Conservation (phyloP, 305 asterid species). For the Rubia occidens region DNA sequence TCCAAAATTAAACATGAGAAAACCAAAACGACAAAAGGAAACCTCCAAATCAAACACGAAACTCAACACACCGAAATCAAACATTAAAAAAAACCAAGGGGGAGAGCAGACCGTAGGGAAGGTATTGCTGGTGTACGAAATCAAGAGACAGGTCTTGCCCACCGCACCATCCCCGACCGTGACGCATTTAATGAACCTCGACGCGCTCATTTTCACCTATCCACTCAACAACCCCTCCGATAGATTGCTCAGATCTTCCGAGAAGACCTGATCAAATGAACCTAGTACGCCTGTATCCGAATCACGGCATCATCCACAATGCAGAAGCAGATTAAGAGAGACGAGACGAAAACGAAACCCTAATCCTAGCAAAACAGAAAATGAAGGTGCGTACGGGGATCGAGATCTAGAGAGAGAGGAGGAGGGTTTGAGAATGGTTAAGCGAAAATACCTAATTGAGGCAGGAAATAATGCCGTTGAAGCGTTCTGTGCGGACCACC, state of each 20-base stretch:
- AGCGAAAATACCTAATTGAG: constrained; percentile 8
- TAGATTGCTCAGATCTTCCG: constrained; percentile 21
- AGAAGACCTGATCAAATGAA: constrained; percentile 21
- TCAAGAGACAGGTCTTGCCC: constrained; percentile 44
- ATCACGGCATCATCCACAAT: constrained; percentile 14
- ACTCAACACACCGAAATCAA: neutral
- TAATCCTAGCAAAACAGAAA: constrained; percentile 25
- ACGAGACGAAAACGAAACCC: constrained; percentile 28
- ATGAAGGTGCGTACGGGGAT: constrained; percentile 29
- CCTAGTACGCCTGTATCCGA: neutral
- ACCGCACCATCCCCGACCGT: constrained; percentile 50
- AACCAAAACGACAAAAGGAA: neutral
- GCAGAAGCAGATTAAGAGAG: neutral
- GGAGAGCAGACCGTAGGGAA: constrained; percentile 32
- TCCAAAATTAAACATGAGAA: neutral
- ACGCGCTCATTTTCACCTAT: constrained; percentile 33
- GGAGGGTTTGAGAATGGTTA: neutral
- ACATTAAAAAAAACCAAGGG: neutral
- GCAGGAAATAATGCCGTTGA: constrained; percentile 42
- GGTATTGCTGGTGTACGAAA: constrained; percentile 44
- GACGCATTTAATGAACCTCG: constrained; percentile 45
- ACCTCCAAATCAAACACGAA: neutral
- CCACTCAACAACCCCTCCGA: constrained; percentile 3
- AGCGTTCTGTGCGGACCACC: constrained; percentile 26
- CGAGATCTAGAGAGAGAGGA: constrained; percentile 35